Evolutionary conservation across 495 filamentous ascomycete species (phyloP).

Genomic region (Penicillium simplicissimum): DNA sequence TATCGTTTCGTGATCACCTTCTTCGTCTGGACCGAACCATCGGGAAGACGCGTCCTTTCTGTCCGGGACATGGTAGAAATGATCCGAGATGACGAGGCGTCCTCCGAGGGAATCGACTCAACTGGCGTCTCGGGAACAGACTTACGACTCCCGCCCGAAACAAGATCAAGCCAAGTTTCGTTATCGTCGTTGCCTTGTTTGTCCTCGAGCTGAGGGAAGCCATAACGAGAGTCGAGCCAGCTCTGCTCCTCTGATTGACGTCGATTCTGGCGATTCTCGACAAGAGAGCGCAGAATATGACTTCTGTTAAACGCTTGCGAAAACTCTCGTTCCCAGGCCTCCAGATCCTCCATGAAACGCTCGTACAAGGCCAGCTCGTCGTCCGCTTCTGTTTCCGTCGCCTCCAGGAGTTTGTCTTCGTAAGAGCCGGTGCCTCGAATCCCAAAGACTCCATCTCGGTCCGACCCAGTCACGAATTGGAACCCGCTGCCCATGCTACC

Average conservation of each 20-base stretch:
- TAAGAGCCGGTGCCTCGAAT: conserved; percentile 23
- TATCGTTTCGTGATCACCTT: conserved; percentile 61
- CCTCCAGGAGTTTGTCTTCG: conserved; percentile 13
- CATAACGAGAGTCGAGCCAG: not conserved
- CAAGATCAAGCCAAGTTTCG: conserved; percentile 36
- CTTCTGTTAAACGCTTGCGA: conserved; percentile 30
- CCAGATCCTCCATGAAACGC: conserved; percentile 44
- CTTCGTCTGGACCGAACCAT: conserved; percentile 62
- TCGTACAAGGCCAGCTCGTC: conserved; percentile 51
- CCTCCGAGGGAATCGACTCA: conserved; percentile 8
- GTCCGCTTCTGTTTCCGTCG: conserved; percentile 18
- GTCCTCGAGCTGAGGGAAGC: not conserved
- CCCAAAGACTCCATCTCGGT: conserved; percentile 27
- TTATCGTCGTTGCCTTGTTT: conserved; percentile 26
- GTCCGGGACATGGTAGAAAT: conserved; percentile 61
- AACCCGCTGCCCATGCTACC: conserved; percentile 43
- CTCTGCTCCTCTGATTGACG: conserved; percentile 17
- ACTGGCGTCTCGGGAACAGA: conserved; percentile 27
- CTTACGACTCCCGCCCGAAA: conserved; percentile 34
- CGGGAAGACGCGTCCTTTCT: conserved; percentile 51
- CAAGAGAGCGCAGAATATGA: conserved; percentile 36
- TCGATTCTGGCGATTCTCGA: conserved; percentile 31
- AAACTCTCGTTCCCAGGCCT: conserved; percentile 36
- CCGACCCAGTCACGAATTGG: conserved; percentile 30
- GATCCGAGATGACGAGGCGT: conserved; percentile 34